A percentile compares a stretch with the other conserved stretches of the same genome.
These are phyloP conservation scores for Haplographium delicatum DNA, from an alignment of 495 filamentous ascomycete genomes.

Conservation along the genomic window DNA sequence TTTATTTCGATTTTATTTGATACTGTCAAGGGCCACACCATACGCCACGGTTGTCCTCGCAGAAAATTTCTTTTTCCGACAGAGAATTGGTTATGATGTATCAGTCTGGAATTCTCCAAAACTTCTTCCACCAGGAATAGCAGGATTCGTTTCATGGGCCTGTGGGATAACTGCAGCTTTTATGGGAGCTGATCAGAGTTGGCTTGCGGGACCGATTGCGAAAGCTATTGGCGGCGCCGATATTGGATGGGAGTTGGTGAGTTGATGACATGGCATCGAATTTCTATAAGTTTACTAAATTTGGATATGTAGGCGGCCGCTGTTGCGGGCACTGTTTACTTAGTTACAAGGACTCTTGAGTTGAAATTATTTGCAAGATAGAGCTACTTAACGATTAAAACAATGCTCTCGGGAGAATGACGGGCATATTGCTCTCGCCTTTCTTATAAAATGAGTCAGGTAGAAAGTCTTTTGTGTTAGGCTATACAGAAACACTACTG, in stretches of 20 bases:
- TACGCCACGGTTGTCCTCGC: slow-evolving; percentile 50
- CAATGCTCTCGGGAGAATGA: no score
- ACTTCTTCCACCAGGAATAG: slow-evolving; percentile 40
- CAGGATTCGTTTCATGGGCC: slow-evolving; percentile 37
- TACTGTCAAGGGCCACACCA: slow-evolving; percentile 4
- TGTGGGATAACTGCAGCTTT: slow-evolving; percentile 37
- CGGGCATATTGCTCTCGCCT: no score
- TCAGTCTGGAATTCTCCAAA: slow-evolving; percentile 42
- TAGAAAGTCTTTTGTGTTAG: no score
- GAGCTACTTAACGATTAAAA: no score
- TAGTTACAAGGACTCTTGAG: no score
- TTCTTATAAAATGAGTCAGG: no score
- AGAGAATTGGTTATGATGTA: slow-evolving; percentile 34
- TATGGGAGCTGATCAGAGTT: slow-evolving; percentile 43
- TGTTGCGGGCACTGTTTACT: neutral
- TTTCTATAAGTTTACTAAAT: neutral
- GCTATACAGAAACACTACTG: no score
- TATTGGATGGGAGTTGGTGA: slow-evolving; percentile 8
- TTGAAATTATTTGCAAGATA: no score
- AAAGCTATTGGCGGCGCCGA: slow-evolving; percentile 17
- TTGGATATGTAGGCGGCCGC: neutral
- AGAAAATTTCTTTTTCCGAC: slow-evolving; percentile 56
- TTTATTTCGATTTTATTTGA: slow-evolving; percentile 1
- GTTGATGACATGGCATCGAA: neutral
- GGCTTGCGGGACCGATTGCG: slow-evolving; percentile 42